Evolutionary conservation across 1,139 yeast genomes (phyloP), one percentile per base, ranked within the genome.

Genomic region (Pichia sp.): DNA sequence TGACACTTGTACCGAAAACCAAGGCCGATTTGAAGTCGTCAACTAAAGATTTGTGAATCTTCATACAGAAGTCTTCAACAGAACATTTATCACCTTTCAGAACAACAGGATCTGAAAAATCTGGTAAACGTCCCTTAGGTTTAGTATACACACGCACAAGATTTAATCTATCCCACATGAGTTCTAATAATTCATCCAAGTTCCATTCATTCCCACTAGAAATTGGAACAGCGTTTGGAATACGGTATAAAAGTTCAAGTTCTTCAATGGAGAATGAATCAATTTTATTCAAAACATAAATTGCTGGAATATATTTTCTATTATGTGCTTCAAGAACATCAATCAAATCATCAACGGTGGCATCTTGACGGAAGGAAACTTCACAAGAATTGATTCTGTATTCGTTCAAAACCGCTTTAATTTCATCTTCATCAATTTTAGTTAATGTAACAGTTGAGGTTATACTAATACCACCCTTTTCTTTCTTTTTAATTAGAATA

Each of bases 121-220:
- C 99, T 6, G 99, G 98, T 59, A 84, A 73, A 58, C 75, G 79
- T 29, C 98, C 98, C 74, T 89, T 92, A 45, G 98, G 98, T 65
- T 92, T 92, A 11, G 99, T 92, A 69, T 90, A 92, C 16, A 92
- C 97, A 63, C 99, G 80, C 22, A 90, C 97, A 65, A 92, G 73
- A 58, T 86, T 82, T 60, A 92, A 76, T 61, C 84, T 79, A 45
- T 81, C 84, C 99, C 99, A 92, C 97, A 92, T 94, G 64, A 81
- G 74, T 63, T 90, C 96, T 56, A 92, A 73, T 58, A 92, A 75
- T 68, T 90, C 97, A 66, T 92, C 98, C 63, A 94, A 73, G 64
- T 92, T 92, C 98, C 98, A 92, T 55, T 94, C 96, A 63, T 85
- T 79, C 53, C 95, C 97, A 7, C 96, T 85, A 8, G 96, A 87